Evolutionary conservation across 2,329 filamentous ascomycete genomes (phyloP), one percentile per base, ranked within the genome.

Genomic region (Aspergillus piperis): DNA sequence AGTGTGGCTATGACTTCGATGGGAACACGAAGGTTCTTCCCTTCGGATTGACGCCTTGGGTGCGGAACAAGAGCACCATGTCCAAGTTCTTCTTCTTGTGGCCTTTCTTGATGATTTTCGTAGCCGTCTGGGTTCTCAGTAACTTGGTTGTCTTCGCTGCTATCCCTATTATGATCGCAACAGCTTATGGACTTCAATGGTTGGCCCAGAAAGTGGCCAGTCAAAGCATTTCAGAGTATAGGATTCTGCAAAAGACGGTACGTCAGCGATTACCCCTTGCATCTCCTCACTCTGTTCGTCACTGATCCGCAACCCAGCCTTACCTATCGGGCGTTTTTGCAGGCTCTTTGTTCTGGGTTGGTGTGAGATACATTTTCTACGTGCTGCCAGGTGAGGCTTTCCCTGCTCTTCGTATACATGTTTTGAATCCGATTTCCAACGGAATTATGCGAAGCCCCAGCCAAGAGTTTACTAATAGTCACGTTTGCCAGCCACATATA

Each of bases 251-350:
- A 73, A 91, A 90, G 78, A 98, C 95, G 61, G 89, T 92, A 81
- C 70, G 88, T 79, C 7, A 32, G 8, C 15, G 44, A 27, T 27
- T 27, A 3, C 47, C 21, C 25, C 38, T 13, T 51, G 32, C 41
- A 42, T 21, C 57, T 11, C 44, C 21, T 15, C 13, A n/a, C 39
- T 13, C 30, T 8, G 39, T 19, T 56, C 2, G 17, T 54, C 23
- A 30, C 64, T 71, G 38, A 63, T 57, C 53, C 55, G 64, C 70
- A 59, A 71, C 32, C 30, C 58, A 93, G 89, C 94, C 95, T 11
- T 98, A 93, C 84, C 82, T 99, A 67, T 89, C 95, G 0, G 95
- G 95, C 59, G 93, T 99, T 63, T 99, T 99, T 78, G 89, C 92
- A 0, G 93, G 83, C 2, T 90, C 93, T 0, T 77, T 97, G 17